Percentiles rank a stretch among this genome's conserved stretches.
Evolutionary conservation across 2,329 filamentous ascomycete genomes (phyloP).

Genomic region (Ascochyta fabae): DNA sequence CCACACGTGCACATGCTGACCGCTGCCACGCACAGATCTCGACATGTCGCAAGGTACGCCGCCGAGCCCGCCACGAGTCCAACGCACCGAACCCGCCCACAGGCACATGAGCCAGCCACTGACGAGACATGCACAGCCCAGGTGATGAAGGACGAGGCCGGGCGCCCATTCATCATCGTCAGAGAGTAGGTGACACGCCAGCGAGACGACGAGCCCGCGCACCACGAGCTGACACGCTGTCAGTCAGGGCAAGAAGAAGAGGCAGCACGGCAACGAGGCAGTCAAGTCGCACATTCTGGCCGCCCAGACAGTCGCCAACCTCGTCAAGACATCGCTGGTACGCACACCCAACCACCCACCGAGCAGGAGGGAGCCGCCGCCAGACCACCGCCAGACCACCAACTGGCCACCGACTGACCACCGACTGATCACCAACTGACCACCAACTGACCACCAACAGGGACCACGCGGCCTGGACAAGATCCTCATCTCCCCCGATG

Average conservation of each 20-base stretch:
- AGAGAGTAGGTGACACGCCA: conserved; percentile 74
- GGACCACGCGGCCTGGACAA: conserved; percentile 97
- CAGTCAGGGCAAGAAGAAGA: conserved; percentile 96
- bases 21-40: conserved; percentile 64
- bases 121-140: conserved; percentile 57
- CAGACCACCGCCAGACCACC: no score
- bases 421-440: no score
- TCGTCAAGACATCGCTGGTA: conserved; percentile 93
- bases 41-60: conserved; percentile 80
- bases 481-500: conserved; percentile 97
- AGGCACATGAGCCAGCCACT: conserved; percentile 23
- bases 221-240: background rate
- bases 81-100: conserved; percentile 3
- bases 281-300: conserved; percentile 98
- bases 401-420: no score
- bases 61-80: conserved; percentile 7
- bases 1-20: conserved; percentile 24
- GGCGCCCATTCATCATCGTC: conserved; percentile 96
- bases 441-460: conserved; percentile 41
- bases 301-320: conserved; percentile 92
- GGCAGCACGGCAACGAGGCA: conserved; percentile 93
- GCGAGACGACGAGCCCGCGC: background rate
- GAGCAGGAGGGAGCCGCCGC: background rate
- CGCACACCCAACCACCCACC: conserved; percentile 16
- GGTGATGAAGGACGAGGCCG: conserved; percentile 96